Evolutionary conservation across 495 filamentous ascomycete genomes (phyloP).

Genomic region (Penicillium crystallinum): DNA sequence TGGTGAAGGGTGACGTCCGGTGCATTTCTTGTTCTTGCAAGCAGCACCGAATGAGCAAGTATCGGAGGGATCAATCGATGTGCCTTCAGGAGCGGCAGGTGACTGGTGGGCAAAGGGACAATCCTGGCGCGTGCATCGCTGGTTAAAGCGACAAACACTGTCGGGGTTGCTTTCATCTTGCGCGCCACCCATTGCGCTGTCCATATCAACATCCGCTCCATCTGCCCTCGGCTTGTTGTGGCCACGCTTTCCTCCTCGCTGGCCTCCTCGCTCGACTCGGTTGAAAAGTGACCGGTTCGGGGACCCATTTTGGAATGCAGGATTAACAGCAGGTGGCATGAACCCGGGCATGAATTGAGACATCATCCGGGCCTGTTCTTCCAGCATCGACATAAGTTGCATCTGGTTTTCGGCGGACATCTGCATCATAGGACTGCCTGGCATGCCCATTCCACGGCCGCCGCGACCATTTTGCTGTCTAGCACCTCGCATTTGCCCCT

Average conservation of each 20-base stretch:
- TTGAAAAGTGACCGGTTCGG: constrained; percentile 68
- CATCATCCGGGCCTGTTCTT: constrained; percentile 88
- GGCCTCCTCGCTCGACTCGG: constrained; percentile 55
- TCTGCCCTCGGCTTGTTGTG: constrained; percentile 22
- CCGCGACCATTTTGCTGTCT: constrained; percentile 45
- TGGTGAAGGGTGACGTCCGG: constrained; percentile 86
- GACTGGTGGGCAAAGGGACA: constrained; percentile 94
- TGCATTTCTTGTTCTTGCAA: constrained; percentile 94
- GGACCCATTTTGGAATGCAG: constrained; percentile 49
- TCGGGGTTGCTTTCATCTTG: constrained; percentile 51
- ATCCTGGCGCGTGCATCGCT: constrained; percentile 78
- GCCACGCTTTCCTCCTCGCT: constrained; percentile 32
- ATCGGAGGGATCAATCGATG: constrained; percentile 73
- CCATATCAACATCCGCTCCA: constrained; percentile 38
- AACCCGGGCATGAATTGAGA: constrained; percentile 55
- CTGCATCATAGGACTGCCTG: constrained; percentile 47
- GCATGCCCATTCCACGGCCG: constrained; percentile 48
- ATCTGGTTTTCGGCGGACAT: constrained; percentile 68
- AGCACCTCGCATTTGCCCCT: constrained; percentile 69
- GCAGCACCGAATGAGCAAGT: constrained; percentile 79
- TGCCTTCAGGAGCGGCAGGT: constrained; percentile 78
- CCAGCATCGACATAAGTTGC: constrained; percentile 75
- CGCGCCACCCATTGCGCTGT: constrained; percentile 29
- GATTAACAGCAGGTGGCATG: constrained; percentile 47
- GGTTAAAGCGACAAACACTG: constrained; percentile 75